Percentiles rank a stretch among this genome's conserved stretches.
These are phyloP conservation scores for Saccharomycopsis fodiens DNA, from an alignment of 805 yeast genomes.

Conservation along the genomic window DNA sequence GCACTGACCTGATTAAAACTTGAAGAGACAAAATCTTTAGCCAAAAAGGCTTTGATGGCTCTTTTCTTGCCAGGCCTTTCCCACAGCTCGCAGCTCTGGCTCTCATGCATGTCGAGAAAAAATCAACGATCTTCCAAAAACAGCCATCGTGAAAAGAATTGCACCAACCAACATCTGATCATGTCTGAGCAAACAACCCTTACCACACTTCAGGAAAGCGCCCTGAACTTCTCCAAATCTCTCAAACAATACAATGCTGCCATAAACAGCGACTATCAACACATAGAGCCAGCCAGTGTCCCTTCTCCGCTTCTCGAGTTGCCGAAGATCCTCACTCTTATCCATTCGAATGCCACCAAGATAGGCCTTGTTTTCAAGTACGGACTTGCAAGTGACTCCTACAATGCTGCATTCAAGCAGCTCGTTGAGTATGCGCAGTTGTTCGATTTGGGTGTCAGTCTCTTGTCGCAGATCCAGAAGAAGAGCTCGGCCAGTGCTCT, in stretches of 20 bases:
- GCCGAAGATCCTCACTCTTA: slow-evolving; percentile 47
- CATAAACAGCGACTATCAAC: neutral
- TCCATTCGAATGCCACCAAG: slow-evolving; percentile 73
- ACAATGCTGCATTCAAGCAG: slow-evolving; percentile 42
- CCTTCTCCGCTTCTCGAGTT: slow-evolving; percentile 48
- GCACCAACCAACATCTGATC: slow-evolving; percentile 1
- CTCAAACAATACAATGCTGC: neutral
- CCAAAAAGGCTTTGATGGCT: too few species aligned
- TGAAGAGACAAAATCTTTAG: too few species aligned
- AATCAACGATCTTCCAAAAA: too few species aligned
- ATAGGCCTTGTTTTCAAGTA: slow-evolving; percentile 65
- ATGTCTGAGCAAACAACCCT: neutral
- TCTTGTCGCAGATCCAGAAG: slow-evolving; percentile 34
- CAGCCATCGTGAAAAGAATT: neutral
- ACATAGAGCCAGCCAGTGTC: slow-evolving; percentile 29
- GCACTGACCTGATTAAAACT: too few species aligned
- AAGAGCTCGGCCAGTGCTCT: neutral
- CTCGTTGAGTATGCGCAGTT: slow-evolving; percentile 39
- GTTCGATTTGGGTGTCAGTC: slow-evolving; percentile 37
- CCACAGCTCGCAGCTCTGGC: slow-evolving; percentile 8
- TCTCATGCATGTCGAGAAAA: slow-evolving; percentile 1
- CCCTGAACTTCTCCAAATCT: neutral
- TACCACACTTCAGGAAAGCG: neutral
- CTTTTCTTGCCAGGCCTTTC: too few species aligned
- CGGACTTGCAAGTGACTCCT: slow-evolving; percentile 32